These are phyloP conservation scores for Xylaria scruposa DNA, from an alignment of 495 filamentous ascomycete genomes.

Conservation along the genomic window DNA sequence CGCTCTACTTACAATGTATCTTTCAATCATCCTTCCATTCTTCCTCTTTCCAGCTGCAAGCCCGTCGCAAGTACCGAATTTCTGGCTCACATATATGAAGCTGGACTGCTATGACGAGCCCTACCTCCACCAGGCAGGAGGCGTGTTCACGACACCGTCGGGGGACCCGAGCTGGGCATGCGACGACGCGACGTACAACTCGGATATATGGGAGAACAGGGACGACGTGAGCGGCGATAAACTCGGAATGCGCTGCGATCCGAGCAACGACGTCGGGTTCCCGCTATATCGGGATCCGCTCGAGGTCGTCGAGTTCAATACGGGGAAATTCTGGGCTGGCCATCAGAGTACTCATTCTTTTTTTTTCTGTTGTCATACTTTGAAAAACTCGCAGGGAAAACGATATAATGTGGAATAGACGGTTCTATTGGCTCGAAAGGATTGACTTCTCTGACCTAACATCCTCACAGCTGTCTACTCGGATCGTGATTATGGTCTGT, in stretches of 20 bases:
- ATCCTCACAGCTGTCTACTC: constrained; percentile 8
- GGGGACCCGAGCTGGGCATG: not conserved
- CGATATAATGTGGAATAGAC: not conserved
- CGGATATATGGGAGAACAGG: constrained; percentile 10
- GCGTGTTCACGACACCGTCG: constrained; percentile 6
- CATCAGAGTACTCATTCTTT: constrained; percentile 27
- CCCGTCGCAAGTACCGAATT: not conserved
- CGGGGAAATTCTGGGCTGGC: constrained; percentile 2
- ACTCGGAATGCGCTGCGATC: constrained; percentile 23
- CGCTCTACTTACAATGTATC: not conserved
- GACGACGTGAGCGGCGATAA: constrained; percentile 21
- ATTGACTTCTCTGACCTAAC: not conserved
- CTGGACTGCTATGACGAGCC: not conserved
- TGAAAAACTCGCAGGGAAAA: not conserved
- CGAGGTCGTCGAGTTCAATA: constrained; percentile 31
- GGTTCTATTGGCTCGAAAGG: not conserved
- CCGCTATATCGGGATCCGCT: constrained; percentile 28
- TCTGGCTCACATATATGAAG: constrained; percentile 15
- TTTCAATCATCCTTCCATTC: not conserved
- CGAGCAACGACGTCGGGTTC: constrained; percentile 16
- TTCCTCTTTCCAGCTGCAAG: not conserved
- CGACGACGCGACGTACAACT: constrained; percentile 6
- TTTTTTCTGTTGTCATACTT: not conserved
- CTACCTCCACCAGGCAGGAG: constrained; percentile 10
- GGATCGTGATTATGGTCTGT: constrained; percentile 12